These are phyloP conservation scores for Chalciporus sphaerocephalus DNA, from an alignment of 768 basidiomycete genomes.

Conservation along the genomic window DNA sequence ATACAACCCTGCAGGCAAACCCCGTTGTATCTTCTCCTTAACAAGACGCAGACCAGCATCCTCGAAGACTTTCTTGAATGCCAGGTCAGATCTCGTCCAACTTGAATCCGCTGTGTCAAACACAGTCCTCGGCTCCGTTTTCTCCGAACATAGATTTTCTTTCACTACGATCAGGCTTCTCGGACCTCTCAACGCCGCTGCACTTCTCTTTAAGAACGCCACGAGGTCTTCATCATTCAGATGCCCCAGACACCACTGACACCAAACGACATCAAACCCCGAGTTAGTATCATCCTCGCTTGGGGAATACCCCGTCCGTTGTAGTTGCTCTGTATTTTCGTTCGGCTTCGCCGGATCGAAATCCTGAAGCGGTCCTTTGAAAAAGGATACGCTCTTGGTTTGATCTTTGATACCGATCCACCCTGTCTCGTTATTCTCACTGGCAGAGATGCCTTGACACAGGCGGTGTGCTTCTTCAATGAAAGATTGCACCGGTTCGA, in stretches of 20 bases:
- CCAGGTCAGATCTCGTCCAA: constrained; percentile 79
- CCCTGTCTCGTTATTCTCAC: constrained; percentile 29
- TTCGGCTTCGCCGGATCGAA: constrained; percentile 63
- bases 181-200: constrained; percentile 51
- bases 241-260: constrained; percentile 96
- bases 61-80: constrained; percentile 74
- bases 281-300: constrained; percentile 50
- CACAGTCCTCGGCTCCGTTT: constrained; percentile 47
- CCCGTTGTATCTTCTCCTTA: constrained; percentile 73
- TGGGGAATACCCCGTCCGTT: constrained; percentile 63
- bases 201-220: constrained; percentile 64
- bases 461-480: constrained; percentile 61
- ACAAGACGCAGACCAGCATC: constrained; percentile 70
- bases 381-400: constrained; percentile 70
- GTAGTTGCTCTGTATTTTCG: constrained; percentile 42
- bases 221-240: constrained; percentile 74
- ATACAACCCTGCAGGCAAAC: constrained; percentile 78
- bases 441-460: constrained; percentile 33
- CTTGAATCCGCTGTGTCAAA: constrained; percentile 90
- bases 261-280: constrained; percentile 90
- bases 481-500: constrained; percentile 84
- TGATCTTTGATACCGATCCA: constrained; percentile 69
- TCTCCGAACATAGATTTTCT: constrained; percentile 79
- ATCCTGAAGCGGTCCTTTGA: constrained; percentile 74
- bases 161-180: constrained; percentile 79